Conservation (phyloP, 106 monocot species). For the Hemerocallis citrina region DNA sequence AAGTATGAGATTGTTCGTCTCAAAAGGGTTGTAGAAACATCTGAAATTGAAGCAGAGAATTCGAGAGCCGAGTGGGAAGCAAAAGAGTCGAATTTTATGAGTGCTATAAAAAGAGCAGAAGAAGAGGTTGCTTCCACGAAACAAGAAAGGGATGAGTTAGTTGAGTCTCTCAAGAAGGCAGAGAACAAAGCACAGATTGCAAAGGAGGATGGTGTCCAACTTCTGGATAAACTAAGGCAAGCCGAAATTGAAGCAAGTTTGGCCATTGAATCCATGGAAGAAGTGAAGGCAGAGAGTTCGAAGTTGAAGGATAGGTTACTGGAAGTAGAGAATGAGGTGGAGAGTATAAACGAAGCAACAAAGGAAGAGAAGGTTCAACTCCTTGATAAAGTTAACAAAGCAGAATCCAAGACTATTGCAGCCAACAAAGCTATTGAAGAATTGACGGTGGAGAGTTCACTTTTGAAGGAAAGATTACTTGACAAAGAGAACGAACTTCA, state of each 20-base stretch:
- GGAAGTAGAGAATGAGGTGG: no score
- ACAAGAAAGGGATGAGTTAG: conserved; percentile 19
- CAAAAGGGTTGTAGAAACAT: conserved; percentile 23
- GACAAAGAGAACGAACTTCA: conserved; percentile 57
- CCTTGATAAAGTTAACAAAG: conserved; percentile 1
- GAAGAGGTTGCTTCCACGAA: conserved; percentile 36
- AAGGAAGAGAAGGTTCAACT: no score
- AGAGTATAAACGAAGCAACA: no score
- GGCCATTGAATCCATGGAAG: conserved; percentile 8
- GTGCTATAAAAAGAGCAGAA: conserved; percentile 35
- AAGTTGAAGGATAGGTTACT: no score
- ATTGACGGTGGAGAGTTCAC: conserved; percentile 20
- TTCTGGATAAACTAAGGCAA: conserved; percentile 20
- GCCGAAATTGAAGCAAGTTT: conserved; percentile 8
- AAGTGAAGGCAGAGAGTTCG: no score
- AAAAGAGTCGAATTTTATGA: conserved; percentile 35
- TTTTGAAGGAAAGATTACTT: conserved; percentile 28
- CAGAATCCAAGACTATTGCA: conserved; percentile 7
- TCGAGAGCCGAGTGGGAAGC: conserved; percentile 21
- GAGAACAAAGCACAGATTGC: conserved; percentile 25
- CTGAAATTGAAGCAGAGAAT: conserved; percentile 27
- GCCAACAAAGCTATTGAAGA: conserved; percentile 21
- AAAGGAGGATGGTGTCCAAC: conserved; percentile 17
- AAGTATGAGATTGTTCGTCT: conserved; percentile 38
- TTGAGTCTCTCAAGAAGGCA: conserved; percentile 18